Percentiles rank a stretch among this genome's conserved stretches.
These are phyloP conservation scores for Sphagnum magellanicum DNA, from an alignment of 228 moss, liverwort and hornwort genomes.

Conservation along the genomic window DNA sequence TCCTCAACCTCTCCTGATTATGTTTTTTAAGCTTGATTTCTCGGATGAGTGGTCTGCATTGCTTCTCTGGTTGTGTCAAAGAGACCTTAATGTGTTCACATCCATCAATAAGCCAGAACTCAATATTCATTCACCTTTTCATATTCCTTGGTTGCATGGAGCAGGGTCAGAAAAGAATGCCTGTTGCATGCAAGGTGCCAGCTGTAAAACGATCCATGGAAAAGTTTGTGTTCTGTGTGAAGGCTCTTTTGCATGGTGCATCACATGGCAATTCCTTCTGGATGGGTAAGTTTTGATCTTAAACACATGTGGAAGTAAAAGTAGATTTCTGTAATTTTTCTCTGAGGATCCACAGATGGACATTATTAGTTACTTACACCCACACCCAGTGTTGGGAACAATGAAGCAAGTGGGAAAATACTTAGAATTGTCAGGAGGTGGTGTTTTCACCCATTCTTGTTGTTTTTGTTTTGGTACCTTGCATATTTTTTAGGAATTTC, in stretches of 20 bases:
- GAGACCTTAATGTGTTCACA: too few species aligned
- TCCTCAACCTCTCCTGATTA: too few species aligned
- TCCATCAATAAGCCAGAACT: too few species aligned
- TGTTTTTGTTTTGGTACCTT: too few species aligned
- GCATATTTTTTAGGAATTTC: neutral
- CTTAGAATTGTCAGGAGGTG: too few species aligned
- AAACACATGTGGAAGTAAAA: neutral
- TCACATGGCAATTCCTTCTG: slow-evolving; percentile 78
- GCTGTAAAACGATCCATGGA: slow-evolving; percentile 84
- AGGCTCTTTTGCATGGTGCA: slow-evolving; percentile 75
- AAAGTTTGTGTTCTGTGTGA: slow-evolving; percentile 74
- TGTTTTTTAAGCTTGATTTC: too few species aligned
- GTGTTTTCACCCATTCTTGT: too few species aligned
- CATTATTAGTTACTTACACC: neutral
- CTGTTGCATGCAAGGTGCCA: slow-evolving; percentile 78
- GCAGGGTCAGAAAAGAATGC: slow-evolving; percentile 88
- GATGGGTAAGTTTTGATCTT: slow-evolving; percentile 44
- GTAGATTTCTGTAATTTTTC: neutral
- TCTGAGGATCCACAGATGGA: neutral
- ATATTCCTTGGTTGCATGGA: neutral
- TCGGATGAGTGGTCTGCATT: too few species aligned
- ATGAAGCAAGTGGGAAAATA: too few species aligned
- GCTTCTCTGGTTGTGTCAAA: too few species aligned
- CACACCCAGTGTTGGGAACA: too few species aligned
- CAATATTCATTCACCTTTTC: neutral